Percentiles rank a stretch among this genome's conserved stretches.
phyloP scores from a whole-genome alignment of 2,329 filamentous ascomycete genomes.

The Lasiodiplodia hormozganensis region DNA sequence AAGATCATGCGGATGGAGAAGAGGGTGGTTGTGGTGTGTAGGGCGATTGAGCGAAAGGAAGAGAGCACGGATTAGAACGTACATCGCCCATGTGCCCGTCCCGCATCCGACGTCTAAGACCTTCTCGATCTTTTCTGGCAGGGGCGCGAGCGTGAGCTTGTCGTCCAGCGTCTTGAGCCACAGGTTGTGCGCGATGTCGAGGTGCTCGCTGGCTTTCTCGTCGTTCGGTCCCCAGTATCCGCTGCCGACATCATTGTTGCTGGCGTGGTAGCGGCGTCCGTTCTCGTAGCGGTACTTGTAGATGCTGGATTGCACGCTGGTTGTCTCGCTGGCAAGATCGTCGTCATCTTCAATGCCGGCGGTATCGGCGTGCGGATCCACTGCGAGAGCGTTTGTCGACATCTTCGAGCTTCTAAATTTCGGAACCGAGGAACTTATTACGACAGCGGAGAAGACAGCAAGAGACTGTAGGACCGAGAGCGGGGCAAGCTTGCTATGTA shows the following conservation, averaged over 20 bases:
- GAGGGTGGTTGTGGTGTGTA: constrained; percentile 33
- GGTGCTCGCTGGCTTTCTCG: constrained; percentile 50
- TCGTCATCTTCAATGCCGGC: not conserved
- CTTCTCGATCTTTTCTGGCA: constrained; percentile 33
- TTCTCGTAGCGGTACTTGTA: constrained; percentile 38
- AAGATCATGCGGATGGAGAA: too few species aligned
- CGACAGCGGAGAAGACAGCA: too few species aligned
- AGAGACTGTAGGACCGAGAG: too few species aligned
- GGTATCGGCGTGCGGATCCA: not conserved
- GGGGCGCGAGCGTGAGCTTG: constrained; percentile 44
- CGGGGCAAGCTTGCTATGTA: too few species aligned
- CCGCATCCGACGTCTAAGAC: constrained; percentile 28
- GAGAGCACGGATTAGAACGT: not conserved
- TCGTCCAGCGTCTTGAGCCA: constrained; percentile 46
- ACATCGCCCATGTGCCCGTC: constrained; percentile 32
- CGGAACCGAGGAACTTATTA: too few species aligned
- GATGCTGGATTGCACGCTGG: constrained; percentile 35
- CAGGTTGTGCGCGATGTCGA: constrained; percentile 54
- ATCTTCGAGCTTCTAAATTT: too few species aligned
- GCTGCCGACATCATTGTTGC: not conserved
- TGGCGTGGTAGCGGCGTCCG: constrained; percentile 29
- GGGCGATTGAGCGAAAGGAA: not conserved
- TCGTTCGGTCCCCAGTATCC: constrained; percentile 49
- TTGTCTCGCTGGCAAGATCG: constrained; percentile 19
- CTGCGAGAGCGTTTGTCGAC: not conserved